Percentiles rank a stretch among this genome's conserved stretches.
Conservation (phyloP, 164 flowering plant genomes). For the Magnolia kwangsiensis region DNA sequence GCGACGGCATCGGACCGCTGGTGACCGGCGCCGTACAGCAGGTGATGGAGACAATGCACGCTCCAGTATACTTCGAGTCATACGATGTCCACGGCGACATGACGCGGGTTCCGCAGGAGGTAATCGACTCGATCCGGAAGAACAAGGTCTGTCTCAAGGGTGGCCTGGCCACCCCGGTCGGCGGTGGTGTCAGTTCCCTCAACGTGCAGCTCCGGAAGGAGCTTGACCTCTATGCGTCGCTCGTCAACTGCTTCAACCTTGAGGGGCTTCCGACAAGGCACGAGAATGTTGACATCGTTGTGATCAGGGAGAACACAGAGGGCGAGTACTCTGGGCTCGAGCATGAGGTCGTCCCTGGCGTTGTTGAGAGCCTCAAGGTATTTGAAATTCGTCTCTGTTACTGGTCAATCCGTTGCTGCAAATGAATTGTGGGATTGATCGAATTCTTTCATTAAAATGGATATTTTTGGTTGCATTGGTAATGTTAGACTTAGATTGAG, state of each 20-base stretch:
- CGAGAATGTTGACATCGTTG: slow-evolving; percentile 74
- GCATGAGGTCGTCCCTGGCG: slow-evolving; percentile 93
- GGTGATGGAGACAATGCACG: slow-evolving; percentile 45
- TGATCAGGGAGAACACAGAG: slow-evolving; percentile 85
- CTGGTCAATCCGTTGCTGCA: background rate
- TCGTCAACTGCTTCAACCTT: slow-evolving; percentile 71
- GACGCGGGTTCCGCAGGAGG: slow-evolving; percentile 51
- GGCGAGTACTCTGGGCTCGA: slow-evolving; percentile 85
- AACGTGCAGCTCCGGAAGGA: slow-evolving; percentile 74
- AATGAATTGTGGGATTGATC: no score
- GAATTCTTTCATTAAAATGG: no score
- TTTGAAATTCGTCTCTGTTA: background rate
- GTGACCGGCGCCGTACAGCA: slow-evolving; percentile 81
- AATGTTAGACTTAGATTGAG: background rate
- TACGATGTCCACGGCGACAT: slow-evolving; percentile 67
- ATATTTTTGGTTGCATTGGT: background rate
- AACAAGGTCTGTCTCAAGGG: slow-evolving; percentile 92
- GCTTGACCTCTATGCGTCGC: slow-evolving; percentile 74
- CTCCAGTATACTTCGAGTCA: slow-evolving; percentile 55
- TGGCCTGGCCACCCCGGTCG: slow-evolving; percentile 72
- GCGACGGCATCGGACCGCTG: slow-evolving; percentile 78
- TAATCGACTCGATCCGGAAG: slow-evolving; percentile 61
- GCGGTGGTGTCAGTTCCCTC: slow-evolving; percentile 80
- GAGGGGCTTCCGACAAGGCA: slow-evolving; percentile 75
- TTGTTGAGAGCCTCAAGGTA: slow-evolving; percentile 88